Base-by-base conservation (phyloP, 257 asterid genomes). In the Fraxinus pennsylvanica region DNA sequence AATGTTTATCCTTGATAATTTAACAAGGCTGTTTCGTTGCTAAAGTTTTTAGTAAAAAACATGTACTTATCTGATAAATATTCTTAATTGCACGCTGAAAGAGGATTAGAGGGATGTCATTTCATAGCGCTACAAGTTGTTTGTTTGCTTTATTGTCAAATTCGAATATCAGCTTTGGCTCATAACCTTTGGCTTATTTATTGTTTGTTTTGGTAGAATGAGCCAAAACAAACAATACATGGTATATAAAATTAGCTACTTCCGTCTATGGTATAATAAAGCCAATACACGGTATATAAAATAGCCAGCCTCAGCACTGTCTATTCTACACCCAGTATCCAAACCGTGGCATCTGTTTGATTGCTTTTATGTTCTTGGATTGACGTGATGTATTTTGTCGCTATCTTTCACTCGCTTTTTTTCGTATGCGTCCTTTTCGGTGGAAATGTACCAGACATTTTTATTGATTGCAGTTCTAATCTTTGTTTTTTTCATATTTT, bases 321-420 rank as follows among this genome's bases (percentile, higher is more conserved):
- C 43, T 70, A 52, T n/a, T 25, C 5, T 21, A 61, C 10, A 71
- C 63, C 68, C 52, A 70, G 21, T 12, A 27, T 9, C 30, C 71
- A 63, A 45, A 61, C 39, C 65, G 19, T 27, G 73, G 47, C 6
- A 13, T 41, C 72, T 19, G 47, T 47, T 41, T 30, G 50, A n/a
- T 77, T 69, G 43, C 79, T 52, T 73, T 69, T 43, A 12, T 36
- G n/a, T 43, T 33, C 76, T 65, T 61, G 17, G 70, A 30, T 13
- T 32, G 22, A 27, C 63, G 22, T 39, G 54, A 15, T 68, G 68
- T 36, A 73, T 8, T 68, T 33, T 73, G 54, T 5, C 30, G 69
- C 7, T 9, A 30, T 36, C 78, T 32, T 68, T 57, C 71, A 17
- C 22, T 52, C n/a, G 52, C 67, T 43, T 27, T 12, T 50, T 50